These are phyloP conservation scores for Phascolomyces articulosus DNA, from an alignment of 371 early-diverging fungal species.

Conservation along the genomic window DNA sequence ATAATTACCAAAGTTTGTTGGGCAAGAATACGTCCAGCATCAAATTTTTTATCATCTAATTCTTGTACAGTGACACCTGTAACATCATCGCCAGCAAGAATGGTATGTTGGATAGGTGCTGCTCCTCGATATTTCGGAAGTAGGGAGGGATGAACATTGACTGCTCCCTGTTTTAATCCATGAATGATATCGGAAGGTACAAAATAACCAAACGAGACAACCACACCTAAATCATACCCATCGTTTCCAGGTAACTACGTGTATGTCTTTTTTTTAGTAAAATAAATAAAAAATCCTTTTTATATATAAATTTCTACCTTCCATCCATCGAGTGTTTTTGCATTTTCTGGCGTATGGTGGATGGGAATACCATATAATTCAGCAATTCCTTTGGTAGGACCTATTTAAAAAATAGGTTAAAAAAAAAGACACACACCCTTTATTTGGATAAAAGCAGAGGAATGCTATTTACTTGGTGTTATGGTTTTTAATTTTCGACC, in stretches of 20 bases:
- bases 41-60: slow-evolving; percentile 75
- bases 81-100: slow-evolving; percentile 73
- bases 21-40: slow-evolving; percentile 84
- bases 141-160: slow-evolving; percentile 91
- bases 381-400: slow-evolving; percentile 43
- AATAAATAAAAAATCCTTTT: background rate
- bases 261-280: slow-evolving; percentile 11
- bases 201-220: slow-evolving; percentile 93
- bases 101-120: slow-evolving; percentile 89
- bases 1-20: slow-evolving; percentile 57
- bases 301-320: slow-evolving; percentile 7
- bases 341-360: slow-evolving; percentile 31
- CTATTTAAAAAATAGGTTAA: slow-evolving; percentile 13
- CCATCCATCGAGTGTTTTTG: slow-evolving; percentile 35
- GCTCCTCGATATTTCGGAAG: slow-evolving; percentile 92
- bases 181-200: slow-evolving; percentile 74
- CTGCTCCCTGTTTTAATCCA: slow-evolving; percentile 68
- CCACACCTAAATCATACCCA: slow-evolving; percentile 81
- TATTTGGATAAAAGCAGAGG: background rate
- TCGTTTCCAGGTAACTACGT: slow-evolving; percentile 23
- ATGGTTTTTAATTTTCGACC: slow-evolving; percentile 46
- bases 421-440: too few relatives aligned
- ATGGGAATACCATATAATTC: slow-evolving; percentile 34
- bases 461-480: slow-evolving; percentile 36
- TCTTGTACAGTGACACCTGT: slow-evolving; percentile 92